Conservation (phyloP, 1,139 yeast species). For the Pneumocystis canis region DNA sequence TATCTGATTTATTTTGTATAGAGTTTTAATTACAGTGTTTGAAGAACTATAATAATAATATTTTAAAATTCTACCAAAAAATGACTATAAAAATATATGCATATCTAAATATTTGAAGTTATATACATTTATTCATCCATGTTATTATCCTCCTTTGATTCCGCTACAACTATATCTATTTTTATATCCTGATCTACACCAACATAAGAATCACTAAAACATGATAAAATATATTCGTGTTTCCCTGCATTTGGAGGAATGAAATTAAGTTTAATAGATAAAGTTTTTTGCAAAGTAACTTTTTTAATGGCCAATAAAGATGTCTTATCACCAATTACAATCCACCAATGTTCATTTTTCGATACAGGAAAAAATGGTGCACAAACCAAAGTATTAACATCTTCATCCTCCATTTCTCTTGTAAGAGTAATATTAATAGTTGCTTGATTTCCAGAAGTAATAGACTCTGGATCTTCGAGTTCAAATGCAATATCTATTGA, state of each 20-base stretch:
- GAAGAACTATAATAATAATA: background rate
- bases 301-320: conserved; percentile 66
- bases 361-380: conserved; percentile 41
- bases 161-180: conserved; percentile 35
- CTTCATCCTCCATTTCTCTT: conserved; percentile 28
- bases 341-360: conserved; percentile 63
- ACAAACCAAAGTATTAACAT: conserved; percentile 15
- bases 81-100: background rate
- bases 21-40: background rate
- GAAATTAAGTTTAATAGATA: conserved; percentile 38
- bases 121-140: conserved; percentile 18
- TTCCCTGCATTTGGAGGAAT: conserved; percentile 47
- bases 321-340: conserved; percentile 61
- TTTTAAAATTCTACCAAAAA: background rate
- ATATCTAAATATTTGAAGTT: background rate
- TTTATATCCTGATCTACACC: conserved; percentile 77
- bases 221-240: conserved; percentile 57
- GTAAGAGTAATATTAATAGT: conserved; percentile 40
- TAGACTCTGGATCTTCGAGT: conserved; percentile 29
- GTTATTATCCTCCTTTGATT: conserved; percentile 23
- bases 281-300: conserved; percentile 32
- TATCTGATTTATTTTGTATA: background rate
- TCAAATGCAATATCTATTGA: conserved; percentile 57
- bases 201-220: conserved; percentile 76
- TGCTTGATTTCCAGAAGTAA: conserved; percentile 34